Conservation (phyloP, 306 rosid species). For the Ceratonia siliqua region DNA sequence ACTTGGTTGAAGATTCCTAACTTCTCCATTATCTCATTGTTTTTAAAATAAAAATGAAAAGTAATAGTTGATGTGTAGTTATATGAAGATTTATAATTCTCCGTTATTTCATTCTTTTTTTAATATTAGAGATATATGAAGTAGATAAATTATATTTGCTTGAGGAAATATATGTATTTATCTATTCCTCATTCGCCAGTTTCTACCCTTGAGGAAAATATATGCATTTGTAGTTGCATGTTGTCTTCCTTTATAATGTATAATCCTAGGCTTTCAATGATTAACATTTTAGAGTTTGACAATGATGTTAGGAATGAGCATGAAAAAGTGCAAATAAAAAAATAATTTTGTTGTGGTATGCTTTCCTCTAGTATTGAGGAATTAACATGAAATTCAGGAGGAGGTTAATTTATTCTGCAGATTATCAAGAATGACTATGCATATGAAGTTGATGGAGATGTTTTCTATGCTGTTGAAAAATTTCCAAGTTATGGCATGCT, state of each 20-base stretch:
- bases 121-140: background rate
- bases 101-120: background rate
- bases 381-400: background rate
- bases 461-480: conserved; percentile 60
- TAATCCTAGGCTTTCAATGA: background rate
- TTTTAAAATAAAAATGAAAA: background rate
- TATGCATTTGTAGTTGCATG: conserved; percentile 7
- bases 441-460: conserved; percentile 60
- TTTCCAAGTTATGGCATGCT: conserved; percentile 54
- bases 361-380: conserved; percentile 4
- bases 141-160: conserved; percentile 2
- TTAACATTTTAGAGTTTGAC: background rate
- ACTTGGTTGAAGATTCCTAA: background rate
- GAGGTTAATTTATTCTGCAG: conserved; percentile 32
- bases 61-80: background rate
- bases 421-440: conserved; percentile 55
- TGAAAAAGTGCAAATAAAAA: background rate
- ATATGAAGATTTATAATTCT: background rate
- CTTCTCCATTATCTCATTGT: background rate
- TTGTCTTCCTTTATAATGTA: background rate
- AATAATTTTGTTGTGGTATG: conserved; percentile 10
- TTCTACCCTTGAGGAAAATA: no score
- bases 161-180: no score
- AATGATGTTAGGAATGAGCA: background rate
- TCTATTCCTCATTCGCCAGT: no score